Base-by-base conservation (phyloP, 495 filamentous ascomycete genomes). In the Penicillium soppii region DNA sequence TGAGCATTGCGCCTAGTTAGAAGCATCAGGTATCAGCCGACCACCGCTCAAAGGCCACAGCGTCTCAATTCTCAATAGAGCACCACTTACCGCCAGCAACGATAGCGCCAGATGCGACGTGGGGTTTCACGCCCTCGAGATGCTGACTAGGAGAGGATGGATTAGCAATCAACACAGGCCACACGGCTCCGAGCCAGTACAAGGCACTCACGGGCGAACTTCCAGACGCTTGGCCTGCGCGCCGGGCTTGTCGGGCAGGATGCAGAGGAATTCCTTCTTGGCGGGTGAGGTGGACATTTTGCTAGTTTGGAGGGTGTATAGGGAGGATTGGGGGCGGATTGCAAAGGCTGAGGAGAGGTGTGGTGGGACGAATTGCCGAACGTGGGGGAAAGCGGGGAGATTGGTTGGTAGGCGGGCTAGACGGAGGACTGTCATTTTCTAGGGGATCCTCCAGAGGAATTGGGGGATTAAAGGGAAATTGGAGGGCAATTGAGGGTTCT, bases 251-350 rank as follows among this genome's bases (percentile, higher is more conserved):
- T 97, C 92, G 13, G 91, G 92, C 13, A 92, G 56, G 46, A 96
- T 84, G 57, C 91, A 86, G 8, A 97, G 79, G 84, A 87, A 97
- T 69, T 97, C 91, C 48, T 79, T 73, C 69, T 86, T 85, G 4
- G 66, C 64, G 46, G 71, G 62, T 9, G 59, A 43, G 41, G 69
- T 69, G 21, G 72, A 54, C 62, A 68, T 71, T 10, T 40, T 66
- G 62, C 58, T 53, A 19, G 37, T 16, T 41, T 32, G 47, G 22
- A 35, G 10, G 13, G 33, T 3, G 43, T 25, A 51, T 45, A 12
- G 40, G 30, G 21, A 45, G 7, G 25, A 33, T 27, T 43, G 41
- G 25, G 47, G 12, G 21, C 27, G 50, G 47, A 36, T 42, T 17
- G 40, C 25, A 27, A 44, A 17, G 29, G 23, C 45, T 21, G 43